A percentile compares a stretch with the other conserved stretches of the same genome.
phyloP scores from a whole-genome alignment of 768 basidiomycete species.

The Trametopsis cervina region DNA sequence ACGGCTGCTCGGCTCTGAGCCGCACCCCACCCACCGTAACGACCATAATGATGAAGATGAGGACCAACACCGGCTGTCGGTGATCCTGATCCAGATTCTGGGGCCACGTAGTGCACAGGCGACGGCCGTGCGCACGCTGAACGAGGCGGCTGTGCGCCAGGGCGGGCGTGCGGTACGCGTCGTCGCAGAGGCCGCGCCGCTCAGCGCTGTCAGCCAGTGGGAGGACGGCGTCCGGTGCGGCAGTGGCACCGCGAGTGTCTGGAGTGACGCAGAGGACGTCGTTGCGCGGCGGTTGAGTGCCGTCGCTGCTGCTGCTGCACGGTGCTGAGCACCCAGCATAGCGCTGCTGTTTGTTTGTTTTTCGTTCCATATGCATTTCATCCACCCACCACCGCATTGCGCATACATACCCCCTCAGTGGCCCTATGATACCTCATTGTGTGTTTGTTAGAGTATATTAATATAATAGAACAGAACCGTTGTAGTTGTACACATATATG shows the following conservation, averaged over 20 bases:
- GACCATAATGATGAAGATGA: neutral
- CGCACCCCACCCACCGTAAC: neutral
- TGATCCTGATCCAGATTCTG: slow-evolving; percentile 23
- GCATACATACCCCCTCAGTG: no score
- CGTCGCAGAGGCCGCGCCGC: slow-evolving; percentile 23
- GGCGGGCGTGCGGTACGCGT: slow-evolving; percentile 18
- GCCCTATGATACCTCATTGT: no score
- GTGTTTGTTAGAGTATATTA: no score
- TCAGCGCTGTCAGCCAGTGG: slow-evolving; percentile 23
- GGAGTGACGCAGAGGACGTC: slow-evolving; percentile 21
- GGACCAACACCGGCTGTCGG: slow-evolving; percentile 11
- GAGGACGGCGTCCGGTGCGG: slow-evolving; percentile 17
- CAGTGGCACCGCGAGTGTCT: slow-evolving; percentile 17
- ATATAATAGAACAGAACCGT: no score
- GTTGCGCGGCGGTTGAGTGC: slow-evolving; percentile 8
- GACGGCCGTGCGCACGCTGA: slow-evolving; percentile 15
- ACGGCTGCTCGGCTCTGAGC: slow-evolving; percentile 8
- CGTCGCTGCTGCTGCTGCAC: no score
- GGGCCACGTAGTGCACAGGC: slow-evolving; percentile 11
- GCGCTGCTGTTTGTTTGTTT: no score
- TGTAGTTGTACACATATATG: no score
- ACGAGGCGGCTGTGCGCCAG: slow-evolving; percentile 13
- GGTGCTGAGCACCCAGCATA: no score
- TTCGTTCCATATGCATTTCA: no score
- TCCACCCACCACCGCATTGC: no score